Evolutionary conservation across 345 rosid species (phyloP), one percentile per base, ranked within the genome.

Genomic region (Passiflora organensis): DNA sequence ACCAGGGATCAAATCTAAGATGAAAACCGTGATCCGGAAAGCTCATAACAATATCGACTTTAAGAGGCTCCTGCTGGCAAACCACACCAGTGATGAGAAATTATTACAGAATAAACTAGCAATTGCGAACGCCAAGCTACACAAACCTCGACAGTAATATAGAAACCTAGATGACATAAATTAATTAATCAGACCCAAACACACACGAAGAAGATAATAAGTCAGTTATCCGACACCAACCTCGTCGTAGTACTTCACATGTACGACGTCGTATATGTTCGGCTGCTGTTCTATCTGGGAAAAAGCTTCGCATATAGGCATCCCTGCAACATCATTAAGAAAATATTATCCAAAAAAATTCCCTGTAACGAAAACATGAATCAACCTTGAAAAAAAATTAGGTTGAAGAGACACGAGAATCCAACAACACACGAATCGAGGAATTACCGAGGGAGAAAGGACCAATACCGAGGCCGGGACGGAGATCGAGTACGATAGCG

Each of bases 11-110:
- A 62, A 93, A 93, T 4, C 97, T 82, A 37, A 93, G 89, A 67
- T 93, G 96, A 72, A 93, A 93, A 1, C 99, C 99, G 51, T 93
- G 96, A 73, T 93, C 99, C 0, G 97, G 99, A 69, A 89, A 86
- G 78, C 99, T 83, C 49, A 93, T 83, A 34, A 93, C 89, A n/a
- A 89, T 75, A 70, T 93, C 99, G 43, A 89, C 59, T 56, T 86
- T 89, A 25, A 93, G 73, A 50, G 99, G 97, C 68, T 93, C 96
- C 99, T 93, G 70, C 41, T 9, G 6, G 34, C 48, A 66, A 71
- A 53, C 3, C 34, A 28, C 34, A 18, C 16, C 0, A 44, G 17
- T 32, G 17, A 59, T 37, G 21, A 68, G 24, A 10, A 45, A 4
- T 2, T 1, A 43, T 5, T 16, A 16, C 12, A 25, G 21, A 32